Conservation (phyloP, 2,329 filamentous ascomycete genomes). For the Nothophoma quercina region DNA sequence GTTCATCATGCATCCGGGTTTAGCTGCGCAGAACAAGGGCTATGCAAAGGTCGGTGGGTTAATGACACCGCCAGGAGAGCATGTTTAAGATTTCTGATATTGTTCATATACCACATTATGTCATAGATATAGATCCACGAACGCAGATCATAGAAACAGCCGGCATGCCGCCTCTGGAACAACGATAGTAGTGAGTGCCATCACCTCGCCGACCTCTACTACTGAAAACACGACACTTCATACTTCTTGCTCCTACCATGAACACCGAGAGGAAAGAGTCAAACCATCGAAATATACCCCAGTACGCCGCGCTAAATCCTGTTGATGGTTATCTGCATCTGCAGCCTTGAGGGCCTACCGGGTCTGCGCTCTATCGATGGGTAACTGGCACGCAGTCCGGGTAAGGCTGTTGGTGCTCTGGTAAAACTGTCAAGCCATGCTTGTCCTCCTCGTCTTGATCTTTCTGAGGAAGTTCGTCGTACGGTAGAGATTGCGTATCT, state of each 20-base stretch:
- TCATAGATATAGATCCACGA: background rate
- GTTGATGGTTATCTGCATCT: background rate
- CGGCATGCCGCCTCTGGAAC: background rate
- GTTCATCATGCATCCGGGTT: constrained; percentile 37
- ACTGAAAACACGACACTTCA: background rate
- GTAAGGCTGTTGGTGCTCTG: background rate
- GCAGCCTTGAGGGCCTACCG: background rate
- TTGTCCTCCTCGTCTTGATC: background rate
- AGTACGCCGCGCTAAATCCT: background rate
- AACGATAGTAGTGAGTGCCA: background rate
- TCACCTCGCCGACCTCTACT: too few relatives aligned
- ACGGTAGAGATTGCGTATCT: constrained; percentile 54
- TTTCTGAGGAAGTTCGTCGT: background rate
- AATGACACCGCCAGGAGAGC: constrained; percentile 27
- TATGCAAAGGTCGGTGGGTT: constrained; percentile 22
- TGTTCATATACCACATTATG: background rate
- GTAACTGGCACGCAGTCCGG: background rate
- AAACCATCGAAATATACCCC: background rate
- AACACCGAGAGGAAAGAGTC: background rate
- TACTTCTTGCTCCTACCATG: too few relatives aligned
- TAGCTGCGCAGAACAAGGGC: background rate
- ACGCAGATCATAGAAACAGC: background rate
- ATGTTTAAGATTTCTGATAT: background rate
- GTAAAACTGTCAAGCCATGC: background rate
- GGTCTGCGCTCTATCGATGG: too few relatives aligned